phyloP scores from a whole-genome alignment of 345 rosid genomes.

The Aquilaria malaccensis region DNA sequence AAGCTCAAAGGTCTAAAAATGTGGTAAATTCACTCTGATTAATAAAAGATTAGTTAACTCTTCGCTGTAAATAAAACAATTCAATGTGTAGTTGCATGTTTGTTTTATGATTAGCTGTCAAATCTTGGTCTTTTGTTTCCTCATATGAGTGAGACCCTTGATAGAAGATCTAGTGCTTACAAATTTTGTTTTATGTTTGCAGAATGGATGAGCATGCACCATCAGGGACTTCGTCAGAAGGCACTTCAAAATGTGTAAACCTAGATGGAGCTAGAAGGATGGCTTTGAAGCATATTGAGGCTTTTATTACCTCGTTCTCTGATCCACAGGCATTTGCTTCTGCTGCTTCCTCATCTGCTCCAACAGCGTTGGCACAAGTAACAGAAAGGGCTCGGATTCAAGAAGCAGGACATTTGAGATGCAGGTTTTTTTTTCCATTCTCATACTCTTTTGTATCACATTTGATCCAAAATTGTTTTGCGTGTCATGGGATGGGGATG shows the following conservation, averaged over 20 bases:
- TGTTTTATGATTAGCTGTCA: too few species aligned
- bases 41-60: too few species aligned
- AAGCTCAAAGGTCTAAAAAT: too few species aligned
- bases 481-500: too few species aligned
- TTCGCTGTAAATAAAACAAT: too few species aligned
- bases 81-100: too few species aligned
- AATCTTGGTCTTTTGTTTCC: neutral
- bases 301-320: constrained; percentile 54
- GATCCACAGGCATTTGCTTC: constrained; percentile 64
- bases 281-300: constrained; percentile 74
- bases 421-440: constrained; percentile 51
- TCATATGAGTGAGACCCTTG: too few species aligned
- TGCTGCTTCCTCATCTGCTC: constrained; percentile 67
- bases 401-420: constrained; percentile 93
- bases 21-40: too few species aligned
- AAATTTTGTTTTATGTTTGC: constrained; percentile 8
- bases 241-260: constrained; percentile 59
- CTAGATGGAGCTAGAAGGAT: constrained; percentile 69
- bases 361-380: constrained; percentile 76
- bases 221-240: constrained; percentile 58
- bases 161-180: neutral
- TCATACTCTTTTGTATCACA: neutral
- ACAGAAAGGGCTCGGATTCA: constrained; percentile 84
- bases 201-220: constrained; percentile 76
- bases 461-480: too few species aligned